phyloP scores from a whole-genome alignment of 73 alveolate genomes.

The Symbiodinium pilosum region DNA sequence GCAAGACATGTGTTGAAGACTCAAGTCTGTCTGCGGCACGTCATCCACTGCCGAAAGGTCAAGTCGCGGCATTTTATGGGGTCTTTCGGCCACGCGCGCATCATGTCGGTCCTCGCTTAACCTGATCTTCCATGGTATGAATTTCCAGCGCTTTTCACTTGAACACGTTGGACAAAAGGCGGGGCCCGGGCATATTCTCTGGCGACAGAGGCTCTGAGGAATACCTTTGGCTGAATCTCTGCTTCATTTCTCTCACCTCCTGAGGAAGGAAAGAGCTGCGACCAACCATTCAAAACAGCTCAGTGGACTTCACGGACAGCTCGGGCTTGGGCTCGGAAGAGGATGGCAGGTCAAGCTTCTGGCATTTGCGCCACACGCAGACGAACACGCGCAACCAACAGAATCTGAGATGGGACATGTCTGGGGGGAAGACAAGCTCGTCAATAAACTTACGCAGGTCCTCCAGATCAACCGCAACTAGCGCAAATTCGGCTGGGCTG shows the following conservation, averaged over 20 bases:
- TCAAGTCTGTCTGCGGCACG: not conserved
- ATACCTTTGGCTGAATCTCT: not conserved
- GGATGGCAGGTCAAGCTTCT: too few relatives aligned
- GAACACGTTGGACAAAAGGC: not conserved
- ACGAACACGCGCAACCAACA: too few relatives aligned
- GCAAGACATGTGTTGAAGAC: not conserved
- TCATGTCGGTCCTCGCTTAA: not conserved
- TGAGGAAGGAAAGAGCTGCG: too few relatives aligned
- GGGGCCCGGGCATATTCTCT: slow-evolving; percentile 19
- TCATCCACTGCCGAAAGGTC: not conserved
- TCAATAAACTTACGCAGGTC: too few relatives aligned
- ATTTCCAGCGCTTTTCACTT: not conserved
- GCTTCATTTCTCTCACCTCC: not conserved
- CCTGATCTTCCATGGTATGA: slow-evolving; percentile 8
- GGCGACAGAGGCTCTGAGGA: not conserved
- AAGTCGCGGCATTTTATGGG: not conserved
- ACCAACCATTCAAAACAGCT: too few relatives aligned
- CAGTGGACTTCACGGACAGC: too few relatives aligned
- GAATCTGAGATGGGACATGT: too few relatives aligned
- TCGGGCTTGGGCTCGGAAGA: too few relatives aligned
- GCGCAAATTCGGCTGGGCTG: too few relatives aligned
- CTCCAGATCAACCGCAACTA: too few relatives aligned
- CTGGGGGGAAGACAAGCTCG: too few relatives aligned
- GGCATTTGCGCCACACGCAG: too few relatives aligned
- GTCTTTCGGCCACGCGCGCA: not conserved